Base-by-base conservation (phyloP, 2,329 filamentous ascomycete genomes). In the Colletotrichum cordylinicola region DNA sequence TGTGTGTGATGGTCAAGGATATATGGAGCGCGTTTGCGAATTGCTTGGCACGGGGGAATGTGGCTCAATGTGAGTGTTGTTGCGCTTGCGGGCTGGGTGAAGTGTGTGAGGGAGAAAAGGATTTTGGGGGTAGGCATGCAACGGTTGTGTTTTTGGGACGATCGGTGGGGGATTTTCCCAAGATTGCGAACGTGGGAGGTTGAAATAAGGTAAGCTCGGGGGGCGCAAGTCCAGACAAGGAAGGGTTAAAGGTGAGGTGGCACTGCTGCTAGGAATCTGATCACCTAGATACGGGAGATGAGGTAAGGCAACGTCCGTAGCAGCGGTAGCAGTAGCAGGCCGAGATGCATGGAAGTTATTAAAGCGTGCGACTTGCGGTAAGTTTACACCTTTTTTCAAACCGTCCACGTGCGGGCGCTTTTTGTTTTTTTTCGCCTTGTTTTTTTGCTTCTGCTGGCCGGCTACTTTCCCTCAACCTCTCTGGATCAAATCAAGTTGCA, bases 201-300 rank as follows among this genome's bases (percentile, higher is more conserved):
- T 76, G 74, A 75, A 75, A 75, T 76, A 76, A 76, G 70, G 70
- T 74, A 76, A 75, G 71, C 67, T 76, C 62, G 74, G 74, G 58
- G 74, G 60, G 74, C 58, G 58, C 56, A 60, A 35, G 58, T 48
- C 65, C 52, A 65, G 66, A 61, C 66, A 75, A 71, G 67, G 70
- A 76, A 70, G 74, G 65, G 66, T 61, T 62, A 76, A 75, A 66
- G 56, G 70, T 61, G 66, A 76, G 71, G 72, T 75, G 74, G 74
- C 71, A 76, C 74, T 71, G 71, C 61, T 75, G 74, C 64, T 74
- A 73, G 73, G 70, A 76, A 76, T 74, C 70, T 29, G 65, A 76
- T 76, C 70, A 70, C 64, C 74, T 76, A 69, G 70, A 76, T 69
- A 74, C 70, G 58, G 74, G 61, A 74, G 74, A 76, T 76, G 74